phyloP scores from a whole-genome alignment of 208 protist genomes.

The Wallacemonas sp. region DNA sequence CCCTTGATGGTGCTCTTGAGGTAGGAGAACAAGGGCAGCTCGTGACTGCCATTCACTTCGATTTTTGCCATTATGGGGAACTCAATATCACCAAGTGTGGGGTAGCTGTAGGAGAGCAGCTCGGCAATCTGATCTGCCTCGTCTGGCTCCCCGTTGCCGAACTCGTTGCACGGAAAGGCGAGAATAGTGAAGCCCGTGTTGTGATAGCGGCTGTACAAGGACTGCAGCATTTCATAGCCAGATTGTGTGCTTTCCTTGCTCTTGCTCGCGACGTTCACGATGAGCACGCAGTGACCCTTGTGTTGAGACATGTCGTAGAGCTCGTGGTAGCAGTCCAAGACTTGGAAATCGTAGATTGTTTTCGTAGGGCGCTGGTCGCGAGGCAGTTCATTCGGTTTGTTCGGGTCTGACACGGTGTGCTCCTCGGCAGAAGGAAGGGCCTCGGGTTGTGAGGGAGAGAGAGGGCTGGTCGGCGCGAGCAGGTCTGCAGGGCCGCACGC shows the following conservation, averaged over 20 bases:
- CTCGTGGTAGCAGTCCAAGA: constrained; percentile 58
- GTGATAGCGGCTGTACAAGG: constrained; percentile 73
- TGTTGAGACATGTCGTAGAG: constrained; percentile 76
- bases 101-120: constrained; percentile 59
- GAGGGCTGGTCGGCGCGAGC: too few species aligned
- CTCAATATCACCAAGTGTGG: constrained; percentile 23
- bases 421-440: background rate
- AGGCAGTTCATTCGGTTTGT: background rate
- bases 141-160: constrained; percentile 80
- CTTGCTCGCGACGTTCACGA: constrained; percentile 91
- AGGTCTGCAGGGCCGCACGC: background rate
- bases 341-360: constrained; percentile 73
- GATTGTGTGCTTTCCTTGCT: constrained; percentile 75
- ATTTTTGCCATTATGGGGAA: constrained; percentile 91
- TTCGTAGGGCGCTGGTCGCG: constrained; percentile 19
- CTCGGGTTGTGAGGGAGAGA: background rate
- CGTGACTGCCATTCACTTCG: constrained; percentile 86
- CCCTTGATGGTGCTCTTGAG: constrained; percentile 72
- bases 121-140: constrained; percentile 72
- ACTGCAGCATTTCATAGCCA: constrained; percentile 62
- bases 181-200: constrained; percentile 66
- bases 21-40: constrained; percentile 70
- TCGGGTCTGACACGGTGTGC: background rate
- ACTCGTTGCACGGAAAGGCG: constrained; percentile 92
- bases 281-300: constrained; percentile 75